Base-by-base conservation (phyloP, 2,329 filamentous ascomycete genomes). In the Neopestalotiopsis clavispora region DNA sequence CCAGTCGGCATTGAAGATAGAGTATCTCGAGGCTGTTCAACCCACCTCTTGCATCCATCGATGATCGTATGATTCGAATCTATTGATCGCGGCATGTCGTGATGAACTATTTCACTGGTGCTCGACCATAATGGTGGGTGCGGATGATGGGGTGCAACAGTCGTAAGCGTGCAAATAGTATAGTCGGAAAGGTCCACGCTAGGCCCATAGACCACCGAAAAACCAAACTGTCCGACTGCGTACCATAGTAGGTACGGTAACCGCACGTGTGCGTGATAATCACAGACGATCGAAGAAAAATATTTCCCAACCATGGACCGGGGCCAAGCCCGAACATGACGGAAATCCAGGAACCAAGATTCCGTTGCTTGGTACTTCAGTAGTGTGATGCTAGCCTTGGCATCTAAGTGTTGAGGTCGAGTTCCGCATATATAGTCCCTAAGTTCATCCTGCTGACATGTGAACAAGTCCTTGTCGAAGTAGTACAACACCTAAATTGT, bases 1-100 rank as follows among this genome's bases (percentile, higher is more conserved):
- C 57, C 57, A 59, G 23, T 59, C 30, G 20, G 30, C 20, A 34
- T 34, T 6, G 14, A n/a, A 59, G 57, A 34, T 14, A 30, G 6
- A 1, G 3, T 5, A 59, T 34, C 20, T 59, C 30, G 34, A 59
- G 57, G 14, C 30, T 34, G 30, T 14, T 17, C 30, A 59, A 59
- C 23, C 23, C 57, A 17, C 23, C 57, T 28, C 23, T 23, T 28
- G 57, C 57, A 59, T 59, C 23, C 57, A 30, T 59, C 23, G 57
- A 59, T 59, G 57, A 52, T 52, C 45, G 45, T 52, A 52, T 52
- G 45, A 52, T 52, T n/a, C 20, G 57, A 34, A 59, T 59, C 30
- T 59, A 34, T 59, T 23, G 57, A 59, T 34, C 57, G 30, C 57
- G 23, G 20, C 57, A 59, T 28, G 57, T 59, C 6, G 57, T 34